Conservation (phyloP, 192 early-diverging fungal species). For the Umbelopsis vinacea region DNA sequence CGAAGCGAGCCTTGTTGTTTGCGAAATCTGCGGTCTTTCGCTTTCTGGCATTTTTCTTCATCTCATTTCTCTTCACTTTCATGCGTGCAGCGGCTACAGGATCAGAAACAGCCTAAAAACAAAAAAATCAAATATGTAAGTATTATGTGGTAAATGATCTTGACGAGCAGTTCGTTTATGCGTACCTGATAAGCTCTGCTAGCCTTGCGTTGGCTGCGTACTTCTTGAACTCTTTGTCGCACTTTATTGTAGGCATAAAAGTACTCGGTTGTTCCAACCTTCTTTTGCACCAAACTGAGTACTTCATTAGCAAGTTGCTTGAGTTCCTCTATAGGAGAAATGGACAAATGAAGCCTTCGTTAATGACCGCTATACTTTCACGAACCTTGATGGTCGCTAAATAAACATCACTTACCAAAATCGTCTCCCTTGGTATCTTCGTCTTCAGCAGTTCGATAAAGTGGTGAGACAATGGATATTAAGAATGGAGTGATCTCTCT, state of each 20-base stretch:
- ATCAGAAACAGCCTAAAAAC: slow-evolving; percentile 66
- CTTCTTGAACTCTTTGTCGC: slow-evolving; percentile 62
- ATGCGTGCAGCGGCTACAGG: slow-evolving; percentile 75
- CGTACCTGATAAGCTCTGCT: slow-evolving; percentile 61
- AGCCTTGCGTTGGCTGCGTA: slow-evolving; percentile 67
- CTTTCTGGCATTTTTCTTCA: slow-evolving; percentile 69
- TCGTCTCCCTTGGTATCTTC: slow-evolving; percentile 65
- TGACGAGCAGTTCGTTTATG: slow-evolving; percentile 28
- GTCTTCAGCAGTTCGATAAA: slow-evolving; percentile 83
- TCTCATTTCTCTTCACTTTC: slow-evolving; percentile 73
- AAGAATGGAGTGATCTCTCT: slow-evolving; percentile 66
- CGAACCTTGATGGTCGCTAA: neutral
- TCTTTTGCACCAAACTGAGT: slow-evolving; percentile 71
- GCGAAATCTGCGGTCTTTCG: slow-evolving; percentile 69
- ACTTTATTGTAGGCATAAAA: slow-evolving; percentile 69
- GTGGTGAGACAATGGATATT: slow-evolving; percentile 70
- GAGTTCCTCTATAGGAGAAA: slow-evolving; percentile 58
- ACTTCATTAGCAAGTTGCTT: slow-evolving; percentile 82
- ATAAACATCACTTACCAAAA: slow-evolving; percentile 53
- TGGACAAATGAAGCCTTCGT: neutral
- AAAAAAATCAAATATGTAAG: slow-evolving; percentile 11
- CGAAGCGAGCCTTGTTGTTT: slow-evolving; percentile 55
- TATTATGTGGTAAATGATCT: slow-evolving; percentile 16
- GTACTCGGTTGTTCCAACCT: slow-evolving; percentile 76
- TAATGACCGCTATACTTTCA: neutral